A percentile compares a stretch with the other conserved stretches of the same genome.
Conservation (phyloP, 2,329 filamentous ascomycete species). For the Colletotrichum musae region DNA sequence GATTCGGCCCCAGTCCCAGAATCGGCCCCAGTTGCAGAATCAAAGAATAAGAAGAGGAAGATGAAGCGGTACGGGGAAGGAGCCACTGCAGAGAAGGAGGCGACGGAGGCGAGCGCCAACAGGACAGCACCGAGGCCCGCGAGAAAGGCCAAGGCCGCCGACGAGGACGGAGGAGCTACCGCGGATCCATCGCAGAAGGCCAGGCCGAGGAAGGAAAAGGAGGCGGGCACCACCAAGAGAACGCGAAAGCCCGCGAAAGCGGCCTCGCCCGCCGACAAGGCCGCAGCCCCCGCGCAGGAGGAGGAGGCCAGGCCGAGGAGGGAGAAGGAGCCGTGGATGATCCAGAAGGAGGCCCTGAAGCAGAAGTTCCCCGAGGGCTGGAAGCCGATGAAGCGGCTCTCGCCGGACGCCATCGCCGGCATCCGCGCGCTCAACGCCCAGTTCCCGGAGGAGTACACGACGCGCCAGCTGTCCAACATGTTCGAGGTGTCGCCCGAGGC, state of each 20-base stretch:
- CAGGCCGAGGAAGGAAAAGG: constrained; percentile 36
- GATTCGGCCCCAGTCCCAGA: not conserved
- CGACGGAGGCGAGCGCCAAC: too few species aligned
- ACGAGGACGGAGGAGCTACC: too few species aligned
- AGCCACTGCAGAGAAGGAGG: too few species aligned
- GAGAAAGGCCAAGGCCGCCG: too few species aligned
- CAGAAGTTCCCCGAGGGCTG: constrained; percentile 87
- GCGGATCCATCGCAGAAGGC: constrained; percentile 8
- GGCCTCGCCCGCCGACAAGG: constrained; percentile 32
- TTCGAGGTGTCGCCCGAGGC: constrained; percentile 92
- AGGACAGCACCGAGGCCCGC: too few species aligned
- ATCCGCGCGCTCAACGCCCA: constrained; percentile 86
- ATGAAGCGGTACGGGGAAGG: too few species aligned
- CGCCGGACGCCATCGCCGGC: constrained; percentile 91
- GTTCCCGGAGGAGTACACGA: constrained; percentile 84
- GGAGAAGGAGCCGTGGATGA: constrained; percentile 73
- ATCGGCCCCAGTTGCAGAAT: not conserved
- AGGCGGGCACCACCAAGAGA: constrained; percentile 23
- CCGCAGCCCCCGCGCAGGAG: constrained; percentile 43
- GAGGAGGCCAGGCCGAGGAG: constrained; percentile 34
- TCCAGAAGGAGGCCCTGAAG: constrained; percentile 81
- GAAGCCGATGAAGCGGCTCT: constrained; percentile 87
- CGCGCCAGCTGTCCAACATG: constrained; percentile 77
- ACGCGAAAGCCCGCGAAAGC: constrained; percentile 35
- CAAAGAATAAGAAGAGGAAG: not conserved